Base-by-base conservation (phyloP, 371 early-diverging fungal genomes). In the Syncephalis plumigaleata region DNA sequence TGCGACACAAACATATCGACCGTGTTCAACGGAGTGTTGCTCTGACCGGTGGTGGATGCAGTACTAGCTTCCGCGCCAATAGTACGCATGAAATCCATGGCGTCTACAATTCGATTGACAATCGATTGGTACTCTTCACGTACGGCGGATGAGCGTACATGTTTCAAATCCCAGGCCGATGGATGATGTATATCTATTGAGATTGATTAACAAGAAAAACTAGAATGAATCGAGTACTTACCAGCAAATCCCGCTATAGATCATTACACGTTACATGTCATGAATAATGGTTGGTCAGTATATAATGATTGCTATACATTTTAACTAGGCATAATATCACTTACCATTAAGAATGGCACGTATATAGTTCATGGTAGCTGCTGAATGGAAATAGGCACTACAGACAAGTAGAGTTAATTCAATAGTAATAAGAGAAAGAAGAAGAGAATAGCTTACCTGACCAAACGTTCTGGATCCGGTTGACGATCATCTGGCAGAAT, bases 331-430 rank as follows among this genome's bases (percentile, higher is more conserved):
- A n/a, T n/a, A n/a, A n/a, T 31, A 11, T 31, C 7, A 31, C 31
- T 31, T 31, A 31, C 31, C 31, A 31, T 84, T 84, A 18, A 92
- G 60, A 43, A 94, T 70, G 8, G 88, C 63, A 26, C 97, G 79
- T 8, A 94, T 83, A 56, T 93, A 93, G 66, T 96, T 96, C 50
- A 91, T 48, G 0, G 95, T 96, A 8, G 95, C 87, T n/a, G 92
- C 88, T 36, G 94, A 94, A 65, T 93, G 93, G 60, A 94, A 91
- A 67, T 96, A 94, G 16, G 93, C 92, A 13, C 79, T 77, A 54
- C 11, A 42, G 27, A 39, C 20, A 48, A 13, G 46, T 46, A 1
- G 22, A 1, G 23, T 11, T 11, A 25, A 13, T 23, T 51, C 17
- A 39, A 11, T 5, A 26, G 23, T 37, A 20, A 7, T 20, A 24